These are phyloP conservation scores for Kazachstania viticola DNA, from an alignment of 805 yeast species.

Conservation along the genomic window DNA sequence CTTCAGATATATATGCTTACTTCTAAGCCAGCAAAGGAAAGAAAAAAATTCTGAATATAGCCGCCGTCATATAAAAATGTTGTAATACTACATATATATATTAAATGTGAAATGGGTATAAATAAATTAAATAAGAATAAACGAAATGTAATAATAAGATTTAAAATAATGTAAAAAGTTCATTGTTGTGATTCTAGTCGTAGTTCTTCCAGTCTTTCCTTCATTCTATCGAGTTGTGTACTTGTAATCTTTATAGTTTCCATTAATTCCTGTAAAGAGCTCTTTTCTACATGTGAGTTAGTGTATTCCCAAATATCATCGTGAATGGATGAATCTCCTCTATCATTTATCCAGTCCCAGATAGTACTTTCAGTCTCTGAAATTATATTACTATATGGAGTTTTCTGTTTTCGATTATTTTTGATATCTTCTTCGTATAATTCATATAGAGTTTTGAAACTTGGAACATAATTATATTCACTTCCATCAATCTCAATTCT, in stretches of 20 bases:
- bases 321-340: conserved; percentile 17
- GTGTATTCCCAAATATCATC: conserved; percentile 1
- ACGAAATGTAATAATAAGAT: too few relatives aligned
- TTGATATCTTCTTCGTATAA: conserved; percentile 19
- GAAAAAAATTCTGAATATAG: too few relatives aligned
- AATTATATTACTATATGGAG: conserved; percentile 12
- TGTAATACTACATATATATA: too few relatives aligned
- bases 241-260: conserved; percentile 21
- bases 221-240: conserved; percentile 18
- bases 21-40: too few relatives aligned
- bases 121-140: too few relatives aligned
- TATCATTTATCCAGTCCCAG: conserved; percentile 63
- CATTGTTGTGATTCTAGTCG: too few relatives aligned
- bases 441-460: conserved; percentile 27
- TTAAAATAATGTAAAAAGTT: too few relatives aligned
- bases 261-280: conserved; percentile 14
- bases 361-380: conserved; percentile 44
- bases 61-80: too few relatives aligned
- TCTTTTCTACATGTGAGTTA: conserved; percentile 5
- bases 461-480: conserved; percentile 32
- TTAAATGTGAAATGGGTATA: too few relatives aligned
- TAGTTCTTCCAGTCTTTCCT: conserved; percentile 1
- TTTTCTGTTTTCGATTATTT: conserved; percentile 4
- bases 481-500: conserved; percentile 26
- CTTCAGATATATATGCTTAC: too few relatives aligned